Conservation (phyloP, 2,329 filamentous ascomycete genomes). For the Exophiala mesophila region DNA sequence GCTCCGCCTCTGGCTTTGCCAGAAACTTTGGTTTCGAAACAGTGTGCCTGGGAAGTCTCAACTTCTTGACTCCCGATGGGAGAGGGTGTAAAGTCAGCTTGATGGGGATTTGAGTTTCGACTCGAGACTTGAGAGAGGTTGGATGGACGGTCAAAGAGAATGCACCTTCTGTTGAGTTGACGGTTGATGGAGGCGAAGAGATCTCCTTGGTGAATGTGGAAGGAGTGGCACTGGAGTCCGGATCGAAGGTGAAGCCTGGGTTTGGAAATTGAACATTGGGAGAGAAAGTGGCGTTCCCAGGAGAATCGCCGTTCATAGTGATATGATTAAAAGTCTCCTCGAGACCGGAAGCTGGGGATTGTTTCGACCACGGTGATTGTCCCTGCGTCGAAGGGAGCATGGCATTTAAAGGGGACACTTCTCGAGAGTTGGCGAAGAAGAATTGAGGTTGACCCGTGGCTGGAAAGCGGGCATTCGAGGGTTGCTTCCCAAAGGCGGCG, state of each 20-base stretch:
- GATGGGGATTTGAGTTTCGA: slow-evolving; percentile 94
- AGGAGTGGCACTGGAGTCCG: slow-evolving; percentile 37
- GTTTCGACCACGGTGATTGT: slow-evolving; percentile 37
- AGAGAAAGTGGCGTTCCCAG: slow-evolving; percentile 35
- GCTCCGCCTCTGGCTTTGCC: slow-evolving; percentile 63
- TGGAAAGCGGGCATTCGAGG: slow-evolving; percentile 26
- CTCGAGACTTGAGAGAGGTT: slow-evolving; percentile 75
- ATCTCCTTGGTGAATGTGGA: slow-evolving; percentile 26
- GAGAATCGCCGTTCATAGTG: slow-evolving; percentile 41
- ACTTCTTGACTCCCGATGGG: slow-evolving; percentile 67
- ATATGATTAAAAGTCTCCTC: slow-evolving; percentile 44
- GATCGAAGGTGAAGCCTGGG: slow-evolving; percentile 35
- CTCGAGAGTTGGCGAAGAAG: slow-evolving; percentile 33
- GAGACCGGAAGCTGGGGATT: slow-evolving; percentile 40
- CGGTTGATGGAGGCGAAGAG: slow-evolving; percentile 26
- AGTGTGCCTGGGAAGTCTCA: slow-evolving; percentile 83
- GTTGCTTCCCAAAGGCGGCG: slow-evolving; percentile 17
- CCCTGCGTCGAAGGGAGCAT: slow-evolving; percentile 30
- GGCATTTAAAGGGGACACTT: slow-evolving; percentile 35
- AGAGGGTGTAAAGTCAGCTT: slow-evolving; percentile 72
- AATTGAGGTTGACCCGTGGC: slow-evolving; percentile 27
- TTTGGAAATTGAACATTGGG: slow-evolving; percentile 35
- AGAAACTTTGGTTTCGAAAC: slow-evolving; percentile 93
- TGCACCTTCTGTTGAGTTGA: slow-evolving; percentile 24
- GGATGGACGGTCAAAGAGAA: slow-evolving; percentile 57